Conservation (phyloP, 2,329 filamentous ascomycete species). For the Stagonosporopsis cucurbitacearum region DNA sequence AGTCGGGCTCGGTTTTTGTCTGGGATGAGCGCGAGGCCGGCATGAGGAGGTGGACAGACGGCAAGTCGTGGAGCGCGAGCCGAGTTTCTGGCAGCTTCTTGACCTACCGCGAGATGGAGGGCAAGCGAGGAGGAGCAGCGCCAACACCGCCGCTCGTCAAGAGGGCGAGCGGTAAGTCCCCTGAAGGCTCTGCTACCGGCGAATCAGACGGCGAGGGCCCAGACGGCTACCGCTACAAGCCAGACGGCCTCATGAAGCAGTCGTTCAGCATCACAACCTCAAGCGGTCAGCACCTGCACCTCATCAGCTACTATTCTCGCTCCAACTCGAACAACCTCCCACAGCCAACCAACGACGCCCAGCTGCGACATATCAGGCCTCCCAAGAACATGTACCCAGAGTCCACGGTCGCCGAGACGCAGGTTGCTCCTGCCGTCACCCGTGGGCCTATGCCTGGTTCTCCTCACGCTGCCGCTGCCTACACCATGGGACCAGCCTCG, state of each 20-base stretch:
- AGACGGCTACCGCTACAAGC: slow-evolving; percentile 64
- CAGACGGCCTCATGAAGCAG: slow-evolving; percentile 98
- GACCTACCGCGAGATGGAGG: slow-evolving; percentile 98
- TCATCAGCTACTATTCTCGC: slow-evolving; percentile 95
- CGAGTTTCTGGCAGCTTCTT: slow-evolving; percentile 96
- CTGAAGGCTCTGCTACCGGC: slow-evolving; percentile 79
- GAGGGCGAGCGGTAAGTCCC: slow-evolving; percentile 70
- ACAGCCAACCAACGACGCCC: slow-evolving; percentile 81
- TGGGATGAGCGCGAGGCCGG: slow-evolving; percentile 99
- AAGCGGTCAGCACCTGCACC: slow-evolving; percentile 86
- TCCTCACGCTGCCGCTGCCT: slow-evolving; percentile 59
- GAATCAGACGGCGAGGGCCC: slow-evolving; percentile 78
- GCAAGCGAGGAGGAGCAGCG: slow-evolving; percentile 84
- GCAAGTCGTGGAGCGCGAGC: slow-evolving; percentile 98
- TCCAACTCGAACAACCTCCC: slow-evolving; percentile 77
- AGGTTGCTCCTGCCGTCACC: slow-evolving; percentile 80
- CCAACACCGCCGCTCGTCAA: slow-evolving; percentile 49
- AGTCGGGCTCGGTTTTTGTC: slow-evolving; percentile 97
- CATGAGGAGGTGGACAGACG: slow-evolving; percentile 98
- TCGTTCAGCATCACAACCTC: slow-evolving; percentile 98
- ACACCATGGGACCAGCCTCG: slow-evolving; percentile 62
- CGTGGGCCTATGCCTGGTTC: slow-evolving; percentile 71
- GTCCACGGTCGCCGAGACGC: slow-evolving; percentile 86
- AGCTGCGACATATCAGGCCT: slow-evolving; percentile 81
- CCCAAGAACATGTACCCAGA: slow-evolving; percentile 97